Evolutionary conservation across 768 basidiomycete species (phyloP), one percentile per base, ranked within the genome.

Genomic region (Coprinopsis cinerea): DNA sequence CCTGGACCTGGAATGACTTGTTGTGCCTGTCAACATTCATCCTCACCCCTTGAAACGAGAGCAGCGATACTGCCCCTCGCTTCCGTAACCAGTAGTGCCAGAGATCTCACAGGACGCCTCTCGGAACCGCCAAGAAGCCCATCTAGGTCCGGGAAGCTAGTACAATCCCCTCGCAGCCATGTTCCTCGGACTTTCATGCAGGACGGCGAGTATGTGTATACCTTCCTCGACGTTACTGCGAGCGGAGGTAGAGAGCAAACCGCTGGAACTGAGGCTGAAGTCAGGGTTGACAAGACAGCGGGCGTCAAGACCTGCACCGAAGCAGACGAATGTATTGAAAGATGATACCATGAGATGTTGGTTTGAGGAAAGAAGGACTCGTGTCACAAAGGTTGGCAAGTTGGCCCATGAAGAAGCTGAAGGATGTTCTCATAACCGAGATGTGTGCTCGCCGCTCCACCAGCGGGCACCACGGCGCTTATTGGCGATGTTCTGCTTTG

Each of bases 121-220:
- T 39, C 36, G 36, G 36, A 39, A 39, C 36, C 36, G 36, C 10
- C 36, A 17, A 39, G 7, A 39, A n/a, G n/a, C n/a, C n/a, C n/a
- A n/a, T n/a, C n/a, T n/a, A 18, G 17, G 36, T 10, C 18, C 61
- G 54, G 44, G 40, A 44, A 24, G 45, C 48, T 18, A 54, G 53
- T 23, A 58, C 55, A 44, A 59, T 65, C 49, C 57, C 17, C 6
- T 39, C 36, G 17, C 6, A 18, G 6, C 6, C 36, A 39, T 39
- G 36, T 39, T 39, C 36, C 36, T 39, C 36, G 36, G 36, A 39
- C 36, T 39, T 39, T 17, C 7, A 39, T 39, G 18, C 7, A 39
- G 36, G 18, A 39, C 30, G 30, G 7, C 7, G 7, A 32, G 15
- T 15, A 15, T 15, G 7, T 7, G 15, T 32, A 9, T 15, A 32